These are phyloP conservation scores for Amanita phalloides DNA, from an alignment of 768 basidiomycete genomes.

Conservation along the genomic window DNA sequence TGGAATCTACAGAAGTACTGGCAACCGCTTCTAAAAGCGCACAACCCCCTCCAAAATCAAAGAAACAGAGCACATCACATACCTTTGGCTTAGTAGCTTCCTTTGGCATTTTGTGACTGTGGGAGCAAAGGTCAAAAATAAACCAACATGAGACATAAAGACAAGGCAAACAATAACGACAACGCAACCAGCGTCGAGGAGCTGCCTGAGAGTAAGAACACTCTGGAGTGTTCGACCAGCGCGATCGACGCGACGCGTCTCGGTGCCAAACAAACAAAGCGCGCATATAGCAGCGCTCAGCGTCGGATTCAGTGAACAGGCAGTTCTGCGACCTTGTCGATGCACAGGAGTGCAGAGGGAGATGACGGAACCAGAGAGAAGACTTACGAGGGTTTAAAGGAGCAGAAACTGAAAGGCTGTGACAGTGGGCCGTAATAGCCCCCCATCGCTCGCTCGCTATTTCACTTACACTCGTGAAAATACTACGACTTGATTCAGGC, in stretches of 20 bases:
- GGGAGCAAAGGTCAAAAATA: conserved; percentile 2
- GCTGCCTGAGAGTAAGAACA: neutral
- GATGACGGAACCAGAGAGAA: neutral
- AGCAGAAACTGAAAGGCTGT: neutral
- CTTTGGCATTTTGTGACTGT: conserved; percentile 59
- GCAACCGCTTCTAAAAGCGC: neutral
- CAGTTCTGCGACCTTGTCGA: conserved; percentile 1
- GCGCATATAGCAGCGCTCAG: conserved; percentile 9
- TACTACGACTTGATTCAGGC: too few species aligned
- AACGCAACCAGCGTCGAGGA: neutral
- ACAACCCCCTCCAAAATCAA: conserved; percentile 9
- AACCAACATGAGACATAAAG: conserved; percentile 6
- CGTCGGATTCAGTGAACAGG: conserved; percentile 1
- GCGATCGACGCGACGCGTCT: conserved; percentile 16
- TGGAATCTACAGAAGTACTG: neutral
- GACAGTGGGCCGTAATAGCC: too few species aligned
- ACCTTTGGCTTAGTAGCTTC: conserved; percentile 64
- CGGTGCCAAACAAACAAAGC: conserved; percentile 14
- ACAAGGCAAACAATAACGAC: conserved; percentile 1
- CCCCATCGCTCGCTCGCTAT: too few species aligned
- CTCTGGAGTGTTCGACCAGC: neutral
- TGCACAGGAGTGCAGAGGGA: neutral
- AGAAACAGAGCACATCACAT: conserved; percentile 16
- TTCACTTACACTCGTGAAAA: too few species aligned
- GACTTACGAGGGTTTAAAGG: conserved; percentile 4